phyloP scores from a whole-genome alignment of 192 early-diverging fungal species.

The Coemansia sp. region DNA sequence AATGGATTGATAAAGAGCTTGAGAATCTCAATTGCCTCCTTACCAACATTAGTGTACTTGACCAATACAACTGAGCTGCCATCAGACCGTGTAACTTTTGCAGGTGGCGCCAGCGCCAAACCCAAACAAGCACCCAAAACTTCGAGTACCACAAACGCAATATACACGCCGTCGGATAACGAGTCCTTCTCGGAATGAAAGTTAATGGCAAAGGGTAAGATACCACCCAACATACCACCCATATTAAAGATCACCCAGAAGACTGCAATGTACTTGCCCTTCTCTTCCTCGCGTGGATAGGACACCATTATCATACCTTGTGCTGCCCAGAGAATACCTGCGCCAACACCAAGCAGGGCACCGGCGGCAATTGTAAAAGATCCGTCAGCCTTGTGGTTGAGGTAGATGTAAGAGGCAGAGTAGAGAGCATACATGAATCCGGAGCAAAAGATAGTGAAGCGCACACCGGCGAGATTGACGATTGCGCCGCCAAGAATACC shows the following conservation, averaged over 20 bases:
- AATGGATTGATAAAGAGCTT: slow-evolving; percentile 75
- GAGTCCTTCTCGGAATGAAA: slow-evolving; percentile 54
- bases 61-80: slow-evolving; percentile 66
- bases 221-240: slow-evolving; percentile 78
- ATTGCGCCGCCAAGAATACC: slow-evolving; percentile 73
- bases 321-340: slow-evolving; percentile 77
- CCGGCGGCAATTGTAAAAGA: slow-evolving; percentile 72
- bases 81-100: slow-evolving; percentile 66
- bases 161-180: slow-evolving; percentile 67
- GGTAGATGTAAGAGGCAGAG: slow-evolving; percentile 71
- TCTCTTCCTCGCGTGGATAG: slow-evolving; percentile 78
- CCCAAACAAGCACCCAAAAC: slow-evolving; percentile 62
- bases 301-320: slow-evolving; percentile 85
- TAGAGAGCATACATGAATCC: slow-evolving; percentile 74
- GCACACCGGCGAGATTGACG: slow-evolving; percentile 77
- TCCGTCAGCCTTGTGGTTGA: slow-evolving; percentile 61
- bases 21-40: slow-evolving; percentile 61
- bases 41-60: slow-evolving; percentile 67
- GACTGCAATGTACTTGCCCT: slow-evolving; percentile 76
- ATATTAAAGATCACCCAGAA: slow-evolving; percentile 91
- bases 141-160: slow-evolving; percentile 80
- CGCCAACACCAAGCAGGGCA: slow-evolving; percentile 79
- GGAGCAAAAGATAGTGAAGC: slow-evolving; percentile 66
- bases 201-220: slow-evolving; percentile 71
- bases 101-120: slow-evolving; percentile 62